These are phyloP conservation scores for Lactarius vividus DNA, from an alignment of 768 basidiomycete species.

Conservation along the genomic window DNA sequence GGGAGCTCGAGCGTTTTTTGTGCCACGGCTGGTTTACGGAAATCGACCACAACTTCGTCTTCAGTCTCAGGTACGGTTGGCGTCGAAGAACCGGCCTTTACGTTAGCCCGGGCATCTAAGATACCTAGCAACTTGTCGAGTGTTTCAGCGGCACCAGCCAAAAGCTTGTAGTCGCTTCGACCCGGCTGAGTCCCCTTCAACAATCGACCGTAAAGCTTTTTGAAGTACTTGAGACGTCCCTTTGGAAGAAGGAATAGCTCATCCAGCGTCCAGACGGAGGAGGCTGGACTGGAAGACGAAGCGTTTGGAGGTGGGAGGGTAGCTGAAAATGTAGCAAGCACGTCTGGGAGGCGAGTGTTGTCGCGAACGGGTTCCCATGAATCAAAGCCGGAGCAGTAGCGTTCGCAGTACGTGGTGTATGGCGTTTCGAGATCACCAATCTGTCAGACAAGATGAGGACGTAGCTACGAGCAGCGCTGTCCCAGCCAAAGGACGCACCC, in stretches of 20 bases:
- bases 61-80: constrained; percentile 38
- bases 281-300: constrained; percentile 37
- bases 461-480: constrained; percentile 1
- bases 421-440: constrained; percentile 89
- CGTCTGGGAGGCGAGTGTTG: constrained; percentile 66
- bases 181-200: constrained; percentile 86
- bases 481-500: constrained; percentile 57
- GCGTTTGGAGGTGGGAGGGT: constrained; percentile 55
- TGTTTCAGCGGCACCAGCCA: constrained; percentile 77
- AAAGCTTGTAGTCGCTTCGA: constrained; percentile 78
- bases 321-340: constrained; percentile 68
- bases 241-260: constrained; percentile 84
- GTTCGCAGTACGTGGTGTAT: constrained; percentile 76
- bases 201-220: constrained; percentile 81
- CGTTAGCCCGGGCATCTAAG: constrained; percentile 56
- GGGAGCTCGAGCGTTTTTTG: constrained; percentile 20
- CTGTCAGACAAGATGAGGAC: constrained; percentile 42
- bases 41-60: constrained; percentile 59
- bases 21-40: constrained; percentile 33
- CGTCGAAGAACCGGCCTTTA: constrained; percentile 45
- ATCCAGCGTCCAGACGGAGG: constrained; percentile 77
- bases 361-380: constrained; percentile 73
- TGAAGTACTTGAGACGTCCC: constrained; percentile 84
- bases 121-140: constrained; percentile 70
- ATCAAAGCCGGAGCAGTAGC: constrained; percentile 78